Percentiles rank a stretch among this genome's conserved stretches.
These are phyloP conservation scores for Nemania diffusa DNA, from an alignment of 2,329 filamentous ascomycete genomes.

Conservation along the genomic window DNA sequence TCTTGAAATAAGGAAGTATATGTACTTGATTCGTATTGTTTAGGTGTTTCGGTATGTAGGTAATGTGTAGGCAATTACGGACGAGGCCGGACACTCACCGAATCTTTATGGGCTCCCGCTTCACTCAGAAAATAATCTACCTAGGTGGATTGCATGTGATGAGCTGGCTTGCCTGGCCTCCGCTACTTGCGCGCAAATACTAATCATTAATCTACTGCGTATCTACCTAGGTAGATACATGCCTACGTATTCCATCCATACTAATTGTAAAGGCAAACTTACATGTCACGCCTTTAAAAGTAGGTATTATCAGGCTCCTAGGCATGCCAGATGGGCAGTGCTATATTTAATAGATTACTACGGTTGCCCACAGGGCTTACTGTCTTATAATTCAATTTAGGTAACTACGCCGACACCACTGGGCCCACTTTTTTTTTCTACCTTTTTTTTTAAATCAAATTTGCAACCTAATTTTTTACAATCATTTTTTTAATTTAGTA, in stretches of 20 bases:
- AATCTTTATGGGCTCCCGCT: constrained; percentile 8
- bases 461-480: too few relatives aligned
- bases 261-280: not conserved
- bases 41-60: not conserved
- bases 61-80: constrained; percentile 12
- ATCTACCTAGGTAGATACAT: too few relatives aligned
- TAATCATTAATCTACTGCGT: too few relatives aligned
- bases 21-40: not conserved
- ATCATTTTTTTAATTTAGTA: too few relatives aligned
- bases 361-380: too few relatives aligned
- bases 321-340: constrained; percentile 6
- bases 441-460: too few relatives aligned
- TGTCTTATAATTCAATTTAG: too few relatives aligned
- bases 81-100: constrained; percentile 29
- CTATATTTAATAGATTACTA: not conserved
- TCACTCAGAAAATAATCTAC: constrained; percentile 15
- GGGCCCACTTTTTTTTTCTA: too few relatives aligned
- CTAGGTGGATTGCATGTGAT: constrained; percentile 29
- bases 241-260: not conserved
- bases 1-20: too few relatives aligned
- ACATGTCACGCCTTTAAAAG: not conserved
- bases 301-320: constrained; percentile 18
- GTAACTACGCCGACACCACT: too few relatives aligned
- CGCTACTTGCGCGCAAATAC: not conserved
- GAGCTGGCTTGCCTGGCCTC: constrained; percentile 29